A percentile compares a stretch with the other conserved stretches of the same genome.
These are phyloP conservation scores for Alloteropsis angusta DNA, from an alignment of 202 grass and related monocot species.

Conservation along the genomic window DNA sequence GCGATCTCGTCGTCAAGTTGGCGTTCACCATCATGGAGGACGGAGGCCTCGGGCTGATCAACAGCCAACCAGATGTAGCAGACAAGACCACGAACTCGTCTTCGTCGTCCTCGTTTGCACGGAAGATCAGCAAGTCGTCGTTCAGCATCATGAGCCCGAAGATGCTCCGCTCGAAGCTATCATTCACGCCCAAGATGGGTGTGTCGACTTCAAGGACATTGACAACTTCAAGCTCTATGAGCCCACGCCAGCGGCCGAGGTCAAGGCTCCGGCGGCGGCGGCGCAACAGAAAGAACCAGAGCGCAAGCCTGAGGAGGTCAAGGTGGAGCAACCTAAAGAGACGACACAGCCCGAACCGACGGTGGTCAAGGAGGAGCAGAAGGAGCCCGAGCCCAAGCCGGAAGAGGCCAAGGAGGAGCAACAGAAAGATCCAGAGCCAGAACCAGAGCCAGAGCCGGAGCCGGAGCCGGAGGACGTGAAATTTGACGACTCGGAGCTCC, in stretches of 20 bases:
- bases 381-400: conserved; percentile 29
- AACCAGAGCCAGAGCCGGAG: conserved; percentile 20
- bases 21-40: conserved; percentile 91
- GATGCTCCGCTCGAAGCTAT: conserved; percentile 30
- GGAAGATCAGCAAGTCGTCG: conserved; percentile 72
- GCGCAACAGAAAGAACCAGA: conserved; percentile 15
- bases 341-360: too few species aligned
- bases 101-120: conserved; percentile 32
- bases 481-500: conserved; percentile 60
- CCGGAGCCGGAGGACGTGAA: conserved; percentile 31
- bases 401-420: background rate
- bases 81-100: conserved; percentile 10
- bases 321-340: too few species aligned
- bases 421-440: conserved; percentile 11
- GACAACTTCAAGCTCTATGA: conserved; percentile 90
- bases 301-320: conserved; percentile 19
- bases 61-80: conserved; percentile 25
- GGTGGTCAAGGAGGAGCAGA: too few species aligned
- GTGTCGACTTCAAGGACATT: too few species aligned
- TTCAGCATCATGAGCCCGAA: conserved; percentile 84
- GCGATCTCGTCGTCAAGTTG: conserved; percentile 63
- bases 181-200: too few species aligned
- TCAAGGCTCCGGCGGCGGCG: too few species aligned
- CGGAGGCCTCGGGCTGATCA: conserved; percentile 59
- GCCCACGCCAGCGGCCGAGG: background rate